Evolutionary conservation across 352 stramenopile genomes (phyloP).

Genomic region (Globisporangium orthogonon): DNA sequence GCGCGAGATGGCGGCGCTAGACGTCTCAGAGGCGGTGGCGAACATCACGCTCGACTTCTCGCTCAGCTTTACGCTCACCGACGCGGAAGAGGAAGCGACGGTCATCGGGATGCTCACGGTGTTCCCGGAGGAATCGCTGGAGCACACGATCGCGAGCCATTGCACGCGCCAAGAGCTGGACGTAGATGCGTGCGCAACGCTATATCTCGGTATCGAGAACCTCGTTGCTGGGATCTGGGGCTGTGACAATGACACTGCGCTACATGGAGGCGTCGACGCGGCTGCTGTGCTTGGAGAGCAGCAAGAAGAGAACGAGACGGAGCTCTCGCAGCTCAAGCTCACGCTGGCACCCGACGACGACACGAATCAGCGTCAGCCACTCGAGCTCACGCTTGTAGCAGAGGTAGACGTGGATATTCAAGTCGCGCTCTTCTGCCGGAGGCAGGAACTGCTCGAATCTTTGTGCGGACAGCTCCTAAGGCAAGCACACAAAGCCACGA

Average conservation of each 20-base stretch:
- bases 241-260: conserved; percentile 17
- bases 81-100: not conserved
- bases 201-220: conserved; percentile 16
- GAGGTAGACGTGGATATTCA: conserved; percentile 30
- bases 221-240: conserved; percentile 42
- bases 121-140: conserved; percentile 28
- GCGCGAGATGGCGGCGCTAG: conserved; percentile 36
- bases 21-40: conserved; percentile 36
- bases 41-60: conserved; percentile 56
- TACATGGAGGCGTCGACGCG: not conserved
- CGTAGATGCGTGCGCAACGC: conserved; percentile 9
- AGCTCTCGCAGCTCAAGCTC: conserved; percentile 12
- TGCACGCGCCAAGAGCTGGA: conserved; percentile 19
- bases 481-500: conserved; percentile 14
- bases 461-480: conserved; percentile 28
- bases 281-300: not conserved
- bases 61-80: conserved; percentile 31
- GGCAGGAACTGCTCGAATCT: conserved; percentile 15
- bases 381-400: conserved; percentile 11
- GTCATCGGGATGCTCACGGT: conserved; percentile 18
- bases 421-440: conserved; percentile 29
- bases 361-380: conserved; percentile 2
- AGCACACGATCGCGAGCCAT: conserved; percentile 23
- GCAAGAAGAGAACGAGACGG: not conserved
- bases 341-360: not conserved